These are phyloP conservation scores for Saccharomycopsis vini DNA, from an alignment of 805 yeast species.

Conservation along the genomic window DNA sequence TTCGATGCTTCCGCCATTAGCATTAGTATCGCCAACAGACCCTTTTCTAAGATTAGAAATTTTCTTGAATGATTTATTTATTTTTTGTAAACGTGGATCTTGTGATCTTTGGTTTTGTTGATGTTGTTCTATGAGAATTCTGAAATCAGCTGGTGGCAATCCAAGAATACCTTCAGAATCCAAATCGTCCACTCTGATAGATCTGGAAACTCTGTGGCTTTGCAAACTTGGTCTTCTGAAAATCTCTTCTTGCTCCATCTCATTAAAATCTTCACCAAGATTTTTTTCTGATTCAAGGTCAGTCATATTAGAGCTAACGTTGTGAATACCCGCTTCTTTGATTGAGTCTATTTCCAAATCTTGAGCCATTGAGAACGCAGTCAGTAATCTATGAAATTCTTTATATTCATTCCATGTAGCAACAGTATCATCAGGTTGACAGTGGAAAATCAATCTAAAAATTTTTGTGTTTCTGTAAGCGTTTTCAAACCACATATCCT, in stretches of 20 bases:
- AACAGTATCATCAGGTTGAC: constrained; percentile 94
- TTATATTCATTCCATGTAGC: constrained; percentile 85
- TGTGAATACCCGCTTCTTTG: constrained; percentile 1
- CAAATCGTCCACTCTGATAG: constrained; percentile 15
- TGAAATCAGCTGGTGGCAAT: constrained; percentile 14
- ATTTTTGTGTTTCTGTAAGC: constrained; percentile 79
- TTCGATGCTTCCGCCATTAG: neutral
- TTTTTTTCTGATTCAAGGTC: constrained; percentile 3
- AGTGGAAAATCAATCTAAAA: constrained; percentile 77
- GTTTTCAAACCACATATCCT: constrained; percentile 74
- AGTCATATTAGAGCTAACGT: neutral
- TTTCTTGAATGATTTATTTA: constrained; percentile 2
- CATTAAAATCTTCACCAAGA: constrained; percentile 2
- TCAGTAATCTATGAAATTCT: constrained; percentile 47
- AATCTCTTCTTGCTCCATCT: neutral
- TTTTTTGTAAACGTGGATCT: constrained; percentile 2
- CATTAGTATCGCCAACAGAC: neutral
- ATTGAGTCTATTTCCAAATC: constrained; percentile 22
- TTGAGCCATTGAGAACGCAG: constrained; percentile 41
- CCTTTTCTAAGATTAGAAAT: constrained; percentile 6
- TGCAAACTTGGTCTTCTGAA: constrained; percentile 9
- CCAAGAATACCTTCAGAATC: constrained; percentile 15
- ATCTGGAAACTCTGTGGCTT: constrained; percentile 10
- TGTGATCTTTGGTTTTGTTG: neutral
- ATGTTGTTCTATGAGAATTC: neutral